phyloP scores from a whole-genome alignment of 108 stramenopile species.

The Tribonema minus region DNA sequence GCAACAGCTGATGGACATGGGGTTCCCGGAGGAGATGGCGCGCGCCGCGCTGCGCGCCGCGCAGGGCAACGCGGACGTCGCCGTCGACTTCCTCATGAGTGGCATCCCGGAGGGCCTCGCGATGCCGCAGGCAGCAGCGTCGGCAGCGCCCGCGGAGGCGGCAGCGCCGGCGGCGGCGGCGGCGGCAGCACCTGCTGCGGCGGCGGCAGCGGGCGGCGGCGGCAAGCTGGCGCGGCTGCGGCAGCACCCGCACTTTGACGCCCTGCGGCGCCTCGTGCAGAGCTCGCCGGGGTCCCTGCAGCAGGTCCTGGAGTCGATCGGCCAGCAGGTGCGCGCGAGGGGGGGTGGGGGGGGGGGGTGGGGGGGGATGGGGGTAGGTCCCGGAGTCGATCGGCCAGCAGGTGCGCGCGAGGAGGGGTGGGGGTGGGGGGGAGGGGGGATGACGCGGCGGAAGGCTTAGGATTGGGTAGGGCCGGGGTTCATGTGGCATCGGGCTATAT shows the following conservation, averaged over 20 bases:
- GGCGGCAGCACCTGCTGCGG: slow-evolving; percentile 1
- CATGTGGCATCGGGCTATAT: too few relatives aligned
- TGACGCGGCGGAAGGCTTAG: too few relatives aligned
- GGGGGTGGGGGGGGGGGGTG: too few relatives aligned
- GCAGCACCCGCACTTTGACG: slow-evolving; percentile 88
- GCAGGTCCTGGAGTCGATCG: slow-evolving; percentile 79
- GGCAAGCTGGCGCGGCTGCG: slow-evolving; percentile 79
- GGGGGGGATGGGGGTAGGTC: too few relatives aligned
- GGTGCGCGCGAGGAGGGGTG: too few relatives aligned
- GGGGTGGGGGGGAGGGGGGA: too few relatives aligned
- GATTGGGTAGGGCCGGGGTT: too few relatives aligned
- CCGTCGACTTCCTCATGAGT: slow-evolving; percentile 92
- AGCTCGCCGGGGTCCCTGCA: slow-evolving; percentile 80
- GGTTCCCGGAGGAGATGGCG: slow-evolving; percentile 57
- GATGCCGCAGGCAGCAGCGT: neutral
- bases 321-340: slow-evolving; percentile 41
- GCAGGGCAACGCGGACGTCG: slow-evolving; percentile 85
- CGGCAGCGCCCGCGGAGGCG: neutral
- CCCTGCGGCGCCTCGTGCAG: slow-evolving; percentile 80
- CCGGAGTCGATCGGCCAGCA: too few relatives aligned
- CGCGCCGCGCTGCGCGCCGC: slow-evolving; percentile 83
- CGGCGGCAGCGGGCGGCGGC: slow-evolving; percentile 46
- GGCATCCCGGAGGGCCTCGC: slow-evolving; percentile 72
- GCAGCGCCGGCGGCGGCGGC: slow-evolving; percentile 22
- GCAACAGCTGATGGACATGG: slow-evolving; percentile 57